These are phyloP conservation scores for Paramyrothecium roridum DNA, from an alignment of 2,329 filamentous ascomycete species.

Conservation along the genomic window DNA sequence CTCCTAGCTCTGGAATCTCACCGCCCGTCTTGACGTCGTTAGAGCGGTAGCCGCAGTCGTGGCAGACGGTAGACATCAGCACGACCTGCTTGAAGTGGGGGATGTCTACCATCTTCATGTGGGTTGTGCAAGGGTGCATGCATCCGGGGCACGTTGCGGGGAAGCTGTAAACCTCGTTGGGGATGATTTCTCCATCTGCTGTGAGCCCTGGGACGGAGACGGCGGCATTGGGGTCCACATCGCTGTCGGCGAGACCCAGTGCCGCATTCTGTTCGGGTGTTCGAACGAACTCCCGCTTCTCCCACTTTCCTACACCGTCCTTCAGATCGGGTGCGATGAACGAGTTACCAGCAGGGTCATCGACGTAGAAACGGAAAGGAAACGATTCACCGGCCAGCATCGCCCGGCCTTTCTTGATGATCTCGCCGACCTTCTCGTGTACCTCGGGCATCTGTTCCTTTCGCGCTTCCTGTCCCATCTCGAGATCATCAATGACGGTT, in stretches of 20 bases:
- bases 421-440: slow-evolving; percentile 70
- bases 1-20: slow-evolving; percentile 81
- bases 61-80: slow-evolving; percentile 90
- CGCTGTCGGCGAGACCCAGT: slow-evolving; percentile 70
- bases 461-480: slow-evolving; percentile 76
- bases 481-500: slow-evolving; percentile 76
- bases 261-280: slow-evolving; percentile 82
- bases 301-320: slow-evolving; percentile 82
- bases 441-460: slow-evolving; percentile 77
- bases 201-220: slow-evolving; percentile 47
- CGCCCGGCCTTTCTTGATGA: slow-evolving; percentile 69
- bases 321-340: slow-evolving; percentile 88
- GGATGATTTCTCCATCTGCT: slow-evolving; percentile 75
- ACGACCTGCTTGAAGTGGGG: slow-evolving; percentile 98
- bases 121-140: slow-evolving; percentile 78
- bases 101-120: slow-evolving; percentile 99
- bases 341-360: slow-evolving; percentile 93
- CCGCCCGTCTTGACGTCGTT: slow-evolving; percentile 98
- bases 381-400: slow-evolving; percentile 78
- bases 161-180: slow-evolving; percentile 90
- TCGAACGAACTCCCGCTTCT: slow-evolving; percentile 78
- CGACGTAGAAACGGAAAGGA: slow-evolving; percentile 83
- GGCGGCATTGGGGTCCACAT: slow-evolving; percentile 51
- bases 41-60: slow-evolving; percentile 87
- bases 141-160: slow-evolving; percentile 91